A percentile compares a stretch with the other conserved stretches of the same genome.
phyloP scores from a whole-genome alignment of 345 rosid species.

The Eucalyptus viminalis region DNA sequence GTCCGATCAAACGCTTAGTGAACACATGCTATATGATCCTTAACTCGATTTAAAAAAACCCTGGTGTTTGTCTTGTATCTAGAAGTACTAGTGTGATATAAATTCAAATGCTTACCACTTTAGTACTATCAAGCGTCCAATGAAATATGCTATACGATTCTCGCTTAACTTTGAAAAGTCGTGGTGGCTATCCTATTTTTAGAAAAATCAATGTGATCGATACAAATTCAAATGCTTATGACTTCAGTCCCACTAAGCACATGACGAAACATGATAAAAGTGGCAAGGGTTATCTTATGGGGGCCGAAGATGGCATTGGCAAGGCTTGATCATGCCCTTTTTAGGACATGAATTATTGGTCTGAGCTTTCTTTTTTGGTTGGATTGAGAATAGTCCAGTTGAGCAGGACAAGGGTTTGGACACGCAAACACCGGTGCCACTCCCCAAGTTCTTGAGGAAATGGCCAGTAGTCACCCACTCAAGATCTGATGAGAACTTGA shows the following conservation, averaged over 20 bases:
- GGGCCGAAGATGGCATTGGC: neutral
- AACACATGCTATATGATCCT: too few species aligned
- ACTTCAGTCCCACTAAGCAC: neutral
- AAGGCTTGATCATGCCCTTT: neutral
- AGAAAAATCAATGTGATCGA: neutral
- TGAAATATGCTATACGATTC: too few species aligned
- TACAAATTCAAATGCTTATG: neutral
- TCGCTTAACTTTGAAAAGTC: too few species aligned
- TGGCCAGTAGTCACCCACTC: neutral
- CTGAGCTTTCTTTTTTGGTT: neutral
- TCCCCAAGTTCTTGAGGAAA: neutral
- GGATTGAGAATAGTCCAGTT: neutral
- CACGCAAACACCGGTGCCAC: neutral
- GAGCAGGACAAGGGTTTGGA: neutral
- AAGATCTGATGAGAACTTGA: neutral
- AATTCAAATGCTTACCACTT: too few species aligned
- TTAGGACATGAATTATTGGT: neutral
- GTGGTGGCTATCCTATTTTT: neutral
- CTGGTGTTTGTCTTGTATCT: rapidly evolving
- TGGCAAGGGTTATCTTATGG: neutral
- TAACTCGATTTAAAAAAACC: too few species aligned
- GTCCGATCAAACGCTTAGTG: too few species aligned
- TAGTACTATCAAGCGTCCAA: too few species aligned
- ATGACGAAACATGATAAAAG: neutral
- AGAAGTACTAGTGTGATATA: too few species aligned